Evolutionary conservation across 805 yeast species (phyloP), one percentile per base, ranked within the genome.

Genomic region (Candida coleopterorum): DNA sequence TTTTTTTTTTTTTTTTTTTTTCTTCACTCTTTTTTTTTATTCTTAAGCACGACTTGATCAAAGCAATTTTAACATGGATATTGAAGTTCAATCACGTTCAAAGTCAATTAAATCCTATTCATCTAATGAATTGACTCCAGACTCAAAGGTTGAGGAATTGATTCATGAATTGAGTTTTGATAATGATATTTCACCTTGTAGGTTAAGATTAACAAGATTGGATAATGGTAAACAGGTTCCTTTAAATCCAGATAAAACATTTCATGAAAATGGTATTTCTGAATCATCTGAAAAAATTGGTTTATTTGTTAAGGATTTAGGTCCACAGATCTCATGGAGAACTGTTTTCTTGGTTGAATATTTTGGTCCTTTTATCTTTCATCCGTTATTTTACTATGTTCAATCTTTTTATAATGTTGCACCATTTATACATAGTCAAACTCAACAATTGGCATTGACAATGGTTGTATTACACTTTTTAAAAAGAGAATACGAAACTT

Each of bases 281-380:
- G 62, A 57, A 9, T 58, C 53, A 0, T 51, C 50, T 9, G 30
- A 44, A 2, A 46, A 65, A 8, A 49, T 68, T 17, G 68, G 62
- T 10, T 64, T 88, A 10, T 75, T 64, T 45, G 84, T 84, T 38
- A 89, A 90, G 58, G 98, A 90, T 54, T 68, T 90, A 43, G 98
- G 98, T 15, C 88, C 89, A 1, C 98, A 93, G 62, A 77, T 93
- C 40, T 79, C 81, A 4, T 93, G 97, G 96, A 75, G 84, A 62
- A 74, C 87, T 3, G 97, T 90, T n/a, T 93, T 80, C 54, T 49
- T 86, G 35, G 65, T 86, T 45, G 98, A 93, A 63, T 93, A 93
- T 56, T 48, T 85, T 12, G 97, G 97, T 3, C 98, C 98, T 8
- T 65, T 93, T 39, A 31, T 89, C 27, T 71, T 90, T 50, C 96